Evolutionary conservation across 179 eudicot species (phyloP).

Genomic region (Nepenthes alata): DNA sequence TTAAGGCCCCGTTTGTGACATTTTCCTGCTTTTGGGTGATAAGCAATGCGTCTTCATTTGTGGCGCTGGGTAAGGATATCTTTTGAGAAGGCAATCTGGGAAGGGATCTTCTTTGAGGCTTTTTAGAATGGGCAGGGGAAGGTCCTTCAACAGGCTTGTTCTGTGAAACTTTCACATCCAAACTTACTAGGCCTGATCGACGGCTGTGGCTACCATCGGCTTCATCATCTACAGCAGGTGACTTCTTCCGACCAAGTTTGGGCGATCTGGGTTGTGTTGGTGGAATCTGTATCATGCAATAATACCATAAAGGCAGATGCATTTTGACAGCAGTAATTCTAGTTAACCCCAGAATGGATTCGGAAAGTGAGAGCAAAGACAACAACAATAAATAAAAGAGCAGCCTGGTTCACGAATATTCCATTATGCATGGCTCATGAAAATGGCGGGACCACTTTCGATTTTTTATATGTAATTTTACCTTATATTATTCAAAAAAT

Average conservation of each 20-base stretch:
- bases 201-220: slow-evolving; percentile 21
- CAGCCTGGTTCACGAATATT: too few relatives aligned
- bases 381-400: too few relatives aligned
- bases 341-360: too few relatives aligned
- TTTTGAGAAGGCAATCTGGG: slow-evolving; percentile 41
- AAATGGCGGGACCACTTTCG: too few relatives aligned
- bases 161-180: slow-evolving; percentile 41
- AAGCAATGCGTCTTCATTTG: slow-evolving; percentile 4
- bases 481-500: too few relatives aligned
- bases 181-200: slow-evolving; percentile 34
- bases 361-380: too few relatives aligned
- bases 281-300: slow-evolving; percentile 46
- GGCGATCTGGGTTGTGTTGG: slow-evolving; percentile 83
- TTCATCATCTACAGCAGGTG: slow-evolving; percentile 31
- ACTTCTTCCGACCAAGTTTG: slow-evolving; percentile 75
- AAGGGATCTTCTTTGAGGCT: slow-evolving; percentile 37
- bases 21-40: slow-evolving; percentile 15
- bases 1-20: background rate
- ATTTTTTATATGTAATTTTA: too few relatives aligned
- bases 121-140: slow-evolving; percentile 19
- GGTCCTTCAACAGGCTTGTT: slow-evolving; percentile 23
- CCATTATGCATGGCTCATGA: too few relatives aligned
- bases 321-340: too few relatives aligned
- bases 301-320: background rate
- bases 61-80: slow-evolving; percentile 20